Conservation (phyloP, 2,329 filamentous ascomycete species). For the Alternaria angustiovoidea region DNA sequence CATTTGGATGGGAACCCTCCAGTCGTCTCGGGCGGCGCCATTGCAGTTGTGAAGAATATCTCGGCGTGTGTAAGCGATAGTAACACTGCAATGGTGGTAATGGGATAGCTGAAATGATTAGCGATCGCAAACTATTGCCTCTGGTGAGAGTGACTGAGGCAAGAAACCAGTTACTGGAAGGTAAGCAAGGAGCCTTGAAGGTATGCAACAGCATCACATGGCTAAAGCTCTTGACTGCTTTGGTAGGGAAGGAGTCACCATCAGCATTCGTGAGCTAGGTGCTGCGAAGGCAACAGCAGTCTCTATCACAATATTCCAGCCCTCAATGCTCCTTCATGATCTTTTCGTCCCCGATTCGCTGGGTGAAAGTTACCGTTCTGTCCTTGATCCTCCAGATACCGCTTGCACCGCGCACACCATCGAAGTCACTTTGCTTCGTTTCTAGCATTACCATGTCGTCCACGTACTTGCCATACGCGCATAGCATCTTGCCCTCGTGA, state of each 20-base stretch:
- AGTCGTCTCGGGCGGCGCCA: background rate
- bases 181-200: background rate
- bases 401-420: constrained; percentile 48
- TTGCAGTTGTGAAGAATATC: background rate
- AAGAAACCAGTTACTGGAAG: background rate
- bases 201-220: background rate
- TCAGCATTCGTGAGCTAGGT: background rate
- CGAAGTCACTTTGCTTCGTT: constrained; percentile 28
- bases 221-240: background rate
- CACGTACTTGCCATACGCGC: constrained; percentile 54
- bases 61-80: constrained; percentile 4
- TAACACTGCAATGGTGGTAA: background rate
- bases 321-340: constrained; percentile 46
- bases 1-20: background rate
- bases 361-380: constrained; percentile 51
- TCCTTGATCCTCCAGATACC: constrained; percentile 52
- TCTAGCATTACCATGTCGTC: constrained; percentile 48
- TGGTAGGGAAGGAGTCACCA: constrained; percentile 2
- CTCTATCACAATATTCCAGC: background rate
- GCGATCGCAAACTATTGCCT: background rate
- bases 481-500: constrained; percentile 52
- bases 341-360: constrained; percentile 44
- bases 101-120: background rate
- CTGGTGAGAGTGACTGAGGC: background rate
- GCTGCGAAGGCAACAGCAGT: background rate